These are phyloP conservation scores for Magnusiomyces suaveolens DNA, from an alignment of 1,139 yeast genomes.

Conservation along the genomic window DNA sequence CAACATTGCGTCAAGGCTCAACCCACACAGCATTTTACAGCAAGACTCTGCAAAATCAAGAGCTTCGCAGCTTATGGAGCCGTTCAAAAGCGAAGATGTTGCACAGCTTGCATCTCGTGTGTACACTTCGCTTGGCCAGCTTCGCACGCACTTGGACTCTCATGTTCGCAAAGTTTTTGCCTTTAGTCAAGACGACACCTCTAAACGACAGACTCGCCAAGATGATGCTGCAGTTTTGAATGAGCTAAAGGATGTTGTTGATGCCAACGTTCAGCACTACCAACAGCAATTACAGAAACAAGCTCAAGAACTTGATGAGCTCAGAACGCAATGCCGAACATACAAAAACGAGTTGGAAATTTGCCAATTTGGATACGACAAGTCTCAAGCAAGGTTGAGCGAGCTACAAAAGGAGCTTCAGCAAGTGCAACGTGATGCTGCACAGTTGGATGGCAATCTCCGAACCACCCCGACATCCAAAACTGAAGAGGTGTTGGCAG, in stretches of 20 bases:
- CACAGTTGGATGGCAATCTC: neutral
- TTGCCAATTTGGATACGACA: slow-evolving; percentile 1
- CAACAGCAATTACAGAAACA: neutral
- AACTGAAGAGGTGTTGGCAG: slow-evolving; percentile 13
- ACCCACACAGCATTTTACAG: neutral
- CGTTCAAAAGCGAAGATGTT: neutral
- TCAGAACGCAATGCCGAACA: neutral
- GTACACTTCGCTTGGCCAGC: neutral
- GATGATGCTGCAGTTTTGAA: neutral
- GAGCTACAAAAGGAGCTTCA: slow-evolving; percentile 15
- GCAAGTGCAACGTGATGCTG: slow-evolving; percentile 9
- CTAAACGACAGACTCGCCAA: neutral
- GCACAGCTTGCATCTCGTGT: neutral
- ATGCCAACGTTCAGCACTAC: neutral
- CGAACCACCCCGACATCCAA: slow-evolving; percentile 8
- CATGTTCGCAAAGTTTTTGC: neutral
- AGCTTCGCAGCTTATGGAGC: neutral
- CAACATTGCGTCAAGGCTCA: neutral
- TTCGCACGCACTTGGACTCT: neutral
- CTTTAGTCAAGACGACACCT: too few species aligned
- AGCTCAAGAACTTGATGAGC: neutral
- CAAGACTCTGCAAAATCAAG: neutral
- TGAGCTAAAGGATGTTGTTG: neutral
- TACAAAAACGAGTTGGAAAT: neutral
- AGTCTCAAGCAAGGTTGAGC: slow-evolving; percentile 13